These are phyloP conservation scores for Penicillium silybi DNA, from an alignment of 495 filamentous ascomycete genomes.

Conservation along the genomic window DNA sequence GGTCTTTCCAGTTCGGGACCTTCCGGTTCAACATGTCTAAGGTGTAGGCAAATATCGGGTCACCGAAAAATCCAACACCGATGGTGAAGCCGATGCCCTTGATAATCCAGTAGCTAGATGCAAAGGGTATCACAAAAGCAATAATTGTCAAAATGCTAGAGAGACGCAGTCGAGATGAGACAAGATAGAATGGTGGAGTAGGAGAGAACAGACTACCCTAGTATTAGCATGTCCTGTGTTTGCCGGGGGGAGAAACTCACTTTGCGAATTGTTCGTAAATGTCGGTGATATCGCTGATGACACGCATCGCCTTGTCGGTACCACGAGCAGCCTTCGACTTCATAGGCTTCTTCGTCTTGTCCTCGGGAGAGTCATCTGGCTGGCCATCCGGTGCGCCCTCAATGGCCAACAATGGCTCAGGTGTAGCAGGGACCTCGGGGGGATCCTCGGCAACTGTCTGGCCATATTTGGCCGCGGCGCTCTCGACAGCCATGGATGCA, in stretches of 20 bases:
- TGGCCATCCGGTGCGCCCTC: constrained; percentile 56
- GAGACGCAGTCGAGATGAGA: constrained; percentile 59
- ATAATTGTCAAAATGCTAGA: constrained; percentile 56
- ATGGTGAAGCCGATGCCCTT: constrained; percentile 62
- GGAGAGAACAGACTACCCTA: constrained; percentile 63
- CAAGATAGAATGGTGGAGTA: constrained; percentile 67
- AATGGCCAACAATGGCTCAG: constrained; percentile 44
- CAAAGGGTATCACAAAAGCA: constrained; percentile 55
- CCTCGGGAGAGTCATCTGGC: constrained; percentile 52
- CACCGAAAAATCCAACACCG: constrained; percentile 76
- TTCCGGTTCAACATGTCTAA: constrained; percentile 59
- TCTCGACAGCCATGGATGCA: constrained; percentile 68
- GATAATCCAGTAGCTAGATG: constrained; percentile 69
- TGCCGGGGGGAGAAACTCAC: constrained; percentile 34
- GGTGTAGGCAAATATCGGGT: constrained; percentile 61
- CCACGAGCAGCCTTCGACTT: constrained; percentile 73
- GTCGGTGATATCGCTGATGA: constrained; percentile 68
- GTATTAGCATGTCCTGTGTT: constrained; percentile 2
- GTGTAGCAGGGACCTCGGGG: constrained; percentile 37
- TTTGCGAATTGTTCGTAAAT: constrained; percentile 79
- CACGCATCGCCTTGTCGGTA: constrained; percentile 74
- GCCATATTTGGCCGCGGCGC: constrained; percentile 69
- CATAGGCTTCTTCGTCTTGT: constrained; percentile 84
- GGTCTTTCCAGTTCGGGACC: constrained; percentile 71
- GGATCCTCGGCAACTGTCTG: constrained; percentile 44